A percentile compares a stretch with the other conserved stretches of the same genome.
These are phyloP conservation scores for Starmerella davenportii DNA, from an alignment of 805 yeast species.

Conservation along the genomic window DNA sequence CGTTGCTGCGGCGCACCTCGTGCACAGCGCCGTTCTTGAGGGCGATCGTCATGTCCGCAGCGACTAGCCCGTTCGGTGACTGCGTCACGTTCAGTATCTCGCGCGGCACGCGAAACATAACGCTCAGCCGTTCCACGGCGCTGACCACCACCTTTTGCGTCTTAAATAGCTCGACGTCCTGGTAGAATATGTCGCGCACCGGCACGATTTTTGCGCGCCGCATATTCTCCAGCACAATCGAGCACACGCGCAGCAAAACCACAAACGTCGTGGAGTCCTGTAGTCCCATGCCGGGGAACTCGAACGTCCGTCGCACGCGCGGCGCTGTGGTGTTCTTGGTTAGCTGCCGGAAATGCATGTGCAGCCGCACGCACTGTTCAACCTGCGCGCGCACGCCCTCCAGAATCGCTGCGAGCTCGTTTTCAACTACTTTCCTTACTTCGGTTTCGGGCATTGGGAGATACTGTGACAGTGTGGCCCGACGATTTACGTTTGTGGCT, in stretches of 20 bases:
- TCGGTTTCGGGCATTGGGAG: too few species aligned
- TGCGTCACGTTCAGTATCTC: slow-evolving; percentile 31
- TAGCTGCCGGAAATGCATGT: not conserved
- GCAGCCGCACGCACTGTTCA: not conserved
- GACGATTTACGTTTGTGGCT: too few species aligned
- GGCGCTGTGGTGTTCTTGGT: not conserved
- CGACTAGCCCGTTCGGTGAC: slow-evolving; percentile 39
- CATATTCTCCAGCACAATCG: slow-evolving; percentile 13
- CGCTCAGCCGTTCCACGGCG: slow-evolving; percentile 26
- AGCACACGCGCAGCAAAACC: slow-evolving; percentile 9
- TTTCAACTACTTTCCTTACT: too few species aligned
- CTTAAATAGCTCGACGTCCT: slow-evolving; percentile 35
- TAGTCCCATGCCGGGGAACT: slow-evolving; percentile 8
- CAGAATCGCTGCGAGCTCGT: not conserved
- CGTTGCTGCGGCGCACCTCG: slow-evolving; percentile 14
- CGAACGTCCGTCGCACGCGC: not conserved
- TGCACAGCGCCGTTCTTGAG: slow-evolving; percentile 7
- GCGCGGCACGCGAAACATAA: slow-evolving; percentile 26
- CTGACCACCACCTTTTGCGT: slow-evolving; percentile 29
- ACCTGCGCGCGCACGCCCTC: not conserved
- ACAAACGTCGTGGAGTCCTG: slow-evolving; percentile 1
- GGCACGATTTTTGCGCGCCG: slow-evolving; percentile 19
- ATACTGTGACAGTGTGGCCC: too few species aligned
- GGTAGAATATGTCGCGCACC: slow-evolving; percentile 41
- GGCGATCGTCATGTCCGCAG: slow-evolving; percentile 23